Base-by-base conservation (phyloP, 208 protist species). In the Strigomonas galati region DNA sequence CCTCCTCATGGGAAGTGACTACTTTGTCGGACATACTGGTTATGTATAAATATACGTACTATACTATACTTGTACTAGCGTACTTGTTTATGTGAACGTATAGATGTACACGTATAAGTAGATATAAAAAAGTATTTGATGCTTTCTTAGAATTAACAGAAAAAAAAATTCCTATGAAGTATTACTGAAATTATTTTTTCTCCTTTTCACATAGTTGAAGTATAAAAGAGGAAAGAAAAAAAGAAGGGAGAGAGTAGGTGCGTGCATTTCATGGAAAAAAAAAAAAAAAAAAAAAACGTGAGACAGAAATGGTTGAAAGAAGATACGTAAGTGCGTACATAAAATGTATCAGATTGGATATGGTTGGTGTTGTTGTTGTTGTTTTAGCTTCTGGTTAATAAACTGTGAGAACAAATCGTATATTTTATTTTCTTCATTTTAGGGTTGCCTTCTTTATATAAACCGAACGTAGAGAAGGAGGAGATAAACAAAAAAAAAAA, bases 1-100 rank as follows among this genome's bases (percentile, higher is more conserved):
- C 65, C 68, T 91, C 82, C 12, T 69, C 64, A 12, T 46, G 67
- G 10, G 67, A 53, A 43, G 72, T 64, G 14, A 56, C 49, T 12
- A 56, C 66, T 17, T 65, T 56, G 26, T 62, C 27, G 0, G 71
- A 62, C 66, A 74, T 71, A 31, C 19, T 43, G 23, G 15, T 23
- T 2, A 14, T 43, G 26, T 17, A 17, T 6, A 17, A 7, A n/a
- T n/a, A 54, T 5, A 5, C 14, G n/a, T 54, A n/a, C 6, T 19
- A 6, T 6, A 54, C 48, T 7, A n/a, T 54, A n/a, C 48, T 26
- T 54, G 48, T 54, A n/a, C 21, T 6, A 17, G 37, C 37, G 37
- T 44, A 14, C 15, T 4, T 51, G 44, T 2, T 9, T 62, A 19
- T 44, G 56, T 62, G 35, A 19, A 12, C 6, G 37, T 44, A 44